Evolutionary conservation across 805 yeast species (phyloP).

Genomic region (Saccharomycopsis sp.): DNA sequence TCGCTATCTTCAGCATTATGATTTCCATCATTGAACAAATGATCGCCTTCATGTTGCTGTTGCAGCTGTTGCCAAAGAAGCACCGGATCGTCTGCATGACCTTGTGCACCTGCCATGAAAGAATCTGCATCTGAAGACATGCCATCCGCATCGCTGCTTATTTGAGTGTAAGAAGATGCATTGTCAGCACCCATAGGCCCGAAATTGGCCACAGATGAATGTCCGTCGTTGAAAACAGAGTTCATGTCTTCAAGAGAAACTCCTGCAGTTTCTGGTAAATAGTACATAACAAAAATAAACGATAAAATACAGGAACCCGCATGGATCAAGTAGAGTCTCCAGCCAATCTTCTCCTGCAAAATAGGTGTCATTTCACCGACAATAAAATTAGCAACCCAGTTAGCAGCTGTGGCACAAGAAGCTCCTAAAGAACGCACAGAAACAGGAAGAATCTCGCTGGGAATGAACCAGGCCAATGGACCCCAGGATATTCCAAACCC

Average conservation of each 20-base stretch:
- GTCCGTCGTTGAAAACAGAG: slow-evolving; percentile 68
- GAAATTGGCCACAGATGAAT: slow-evolving; percentile 30
- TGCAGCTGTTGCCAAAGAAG: background rate
- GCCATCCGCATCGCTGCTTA: slow-evolving; percentile 15
- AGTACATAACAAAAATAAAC: slow-evolving; percentile 59
- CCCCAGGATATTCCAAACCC: slow-evolving; percentile 90
- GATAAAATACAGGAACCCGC: slow-evolving; percentile 72
- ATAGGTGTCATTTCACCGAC: slow-evolving; percentile 92
- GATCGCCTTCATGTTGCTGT: background rate
- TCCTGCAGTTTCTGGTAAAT: slow-evolving; percentile 90
- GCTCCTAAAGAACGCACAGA: slow-evolving; percentile 86
- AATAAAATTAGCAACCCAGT: slow-evolving; percentile 87
- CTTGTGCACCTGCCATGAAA: background rate
- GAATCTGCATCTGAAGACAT: background rate
- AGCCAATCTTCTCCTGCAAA: slow-evolving; percentile 64
- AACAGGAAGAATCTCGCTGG: slow-evolving; percentile 81
- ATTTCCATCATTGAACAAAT: background rate
- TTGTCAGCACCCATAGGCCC: slow-evolving; percentile 22
- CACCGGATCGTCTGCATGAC: background rate
- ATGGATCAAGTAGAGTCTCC: slow-evolving; percentile 80
- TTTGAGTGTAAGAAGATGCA: slow-evolving; percentile 25
- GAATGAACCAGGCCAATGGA: slow-evolving; percentile 86
- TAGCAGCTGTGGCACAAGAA: slow-evolving; percentile 82
- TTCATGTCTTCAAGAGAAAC: slow-evolving; percentile 89
- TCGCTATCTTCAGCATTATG: slow-evolving; percentile 3